Conservation (phyloP, 257 asterid genomes). For the Fraxinus quadrangulata region DNA sequence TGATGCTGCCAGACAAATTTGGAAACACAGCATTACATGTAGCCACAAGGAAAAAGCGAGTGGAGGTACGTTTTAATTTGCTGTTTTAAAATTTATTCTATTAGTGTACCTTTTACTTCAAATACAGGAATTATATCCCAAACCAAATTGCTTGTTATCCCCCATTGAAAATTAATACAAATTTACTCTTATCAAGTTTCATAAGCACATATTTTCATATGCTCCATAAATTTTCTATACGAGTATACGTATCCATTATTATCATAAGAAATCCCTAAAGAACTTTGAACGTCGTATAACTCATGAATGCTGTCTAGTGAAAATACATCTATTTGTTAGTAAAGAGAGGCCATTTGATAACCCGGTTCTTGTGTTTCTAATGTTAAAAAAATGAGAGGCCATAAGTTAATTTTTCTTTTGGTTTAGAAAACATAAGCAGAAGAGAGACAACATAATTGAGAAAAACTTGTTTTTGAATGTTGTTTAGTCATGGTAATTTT, state of each 20-base stretch:
- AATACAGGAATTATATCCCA: neutral
- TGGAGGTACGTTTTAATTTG: constrained; percentile 33
- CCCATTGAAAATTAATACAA: neutral
- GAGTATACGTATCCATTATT: constrained; percentile 9
- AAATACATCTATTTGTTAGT: neutral
- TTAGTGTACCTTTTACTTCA: neutral
- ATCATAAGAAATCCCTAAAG: neutral
- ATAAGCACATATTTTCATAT: neutral
- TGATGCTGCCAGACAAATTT: constrained; percentile 57
- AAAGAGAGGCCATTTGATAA: neutral
- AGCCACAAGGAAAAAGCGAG: constrained; percentile 55
- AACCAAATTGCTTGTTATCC: neutral
- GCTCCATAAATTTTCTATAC: neutral
- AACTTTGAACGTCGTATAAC: neutral
- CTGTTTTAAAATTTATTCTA: neutral
- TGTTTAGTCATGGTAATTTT: neutral
- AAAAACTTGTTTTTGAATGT: neutral
- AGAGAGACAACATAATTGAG: neutral
- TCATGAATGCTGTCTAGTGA: neutral
- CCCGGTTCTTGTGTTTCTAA: neutral
- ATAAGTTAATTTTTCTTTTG: neutral
- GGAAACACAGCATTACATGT: constrained; percentile 57
- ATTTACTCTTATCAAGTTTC: neutral
- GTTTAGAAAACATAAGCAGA: neutral
- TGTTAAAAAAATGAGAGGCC: neutral